phyloP scores from a whole-genome alignment of 257 asterid genomes.

The Forsythia viridissima region DNA sequence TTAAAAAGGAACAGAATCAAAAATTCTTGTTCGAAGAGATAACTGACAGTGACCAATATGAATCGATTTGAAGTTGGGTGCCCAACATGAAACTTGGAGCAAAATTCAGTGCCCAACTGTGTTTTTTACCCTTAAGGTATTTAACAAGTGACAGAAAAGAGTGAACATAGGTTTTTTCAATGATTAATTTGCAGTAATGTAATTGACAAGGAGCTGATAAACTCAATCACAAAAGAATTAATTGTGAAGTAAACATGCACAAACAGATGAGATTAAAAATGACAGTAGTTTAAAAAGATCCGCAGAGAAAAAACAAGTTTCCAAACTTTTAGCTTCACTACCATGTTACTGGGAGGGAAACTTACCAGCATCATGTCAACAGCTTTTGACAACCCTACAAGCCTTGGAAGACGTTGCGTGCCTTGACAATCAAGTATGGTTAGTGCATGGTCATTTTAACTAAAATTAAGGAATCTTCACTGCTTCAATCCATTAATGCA shows the following conservation, averaged over 20 bases:
- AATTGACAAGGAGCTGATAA: background rate
- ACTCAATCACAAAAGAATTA: background rate
- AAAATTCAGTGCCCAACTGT: background rate
- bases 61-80: background rate
- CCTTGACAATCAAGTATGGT: slow-evolving; percentile 49
- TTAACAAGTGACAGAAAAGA: background rate
- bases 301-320: background rate
- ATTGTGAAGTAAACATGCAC: background rate
- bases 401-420: slow-evolving; percentile 97
- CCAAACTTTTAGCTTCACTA: background rate
- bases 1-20: background rate
- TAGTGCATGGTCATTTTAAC: slow-evolving; percentile 18
- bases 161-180: background rate
- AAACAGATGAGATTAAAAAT: background rate
- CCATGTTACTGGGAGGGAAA: slow-evolving; percentile 21
- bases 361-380: slow-evolving; percentile 89
- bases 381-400: slow-evolving; percentile 85
- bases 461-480: slow-evolving; percentile 18
- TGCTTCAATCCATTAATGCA: slow-evolving; percentile 17
- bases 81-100: background rate
- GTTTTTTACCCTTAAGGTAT: background rate
- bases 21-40: background rate
- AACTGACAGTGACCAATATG: background rate
- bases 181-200: background rate
- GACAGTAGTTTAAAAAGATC: background rate